These are phyloP conservation scores for Suhomyces xylopsoci DNA, from an alignment of 805 yeast species.

Conservation along the genomic window DNA sequence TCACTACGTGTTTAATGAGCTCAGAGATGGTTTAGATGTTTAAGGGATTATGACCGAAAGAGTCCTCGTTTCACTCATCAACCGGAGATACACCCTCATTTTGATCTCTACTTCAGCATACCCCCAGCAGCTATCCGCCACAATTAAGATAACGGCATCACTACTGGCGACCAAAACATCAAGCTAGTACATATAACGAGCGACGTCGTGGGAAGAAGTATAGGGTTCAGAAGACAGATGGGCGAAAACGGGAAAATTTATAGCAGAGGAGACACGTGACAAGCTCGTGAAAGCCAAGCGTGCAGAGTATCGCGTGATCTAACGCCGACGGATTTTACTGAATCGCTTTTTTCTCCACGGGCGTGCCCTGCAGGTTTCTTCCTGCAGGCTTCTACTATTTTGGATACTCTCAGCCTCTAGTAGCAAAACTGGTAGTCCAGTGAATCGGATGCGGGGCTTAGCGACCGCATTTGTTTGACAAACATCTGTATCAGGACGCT, in stretches of 20 bases:
- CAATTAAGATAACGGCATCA: conserved; percentile 7
- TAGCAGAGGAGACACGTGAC: not conserved
- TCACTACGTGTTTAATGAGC: not conserved
- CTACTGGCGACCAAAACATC: conserved; percentile 12
- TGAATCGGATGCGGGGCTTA: not conserved
- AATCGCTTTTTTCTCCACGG: not conserved
- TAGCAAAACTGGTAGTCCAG: not conserved
- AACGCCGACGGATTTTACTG: not conserved
- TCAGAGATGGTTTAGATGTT: conserved; percentile 9
- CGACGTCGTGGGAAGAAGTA: conserved; percentile 16
- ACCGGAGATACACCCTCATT: conserved; percentile 31
- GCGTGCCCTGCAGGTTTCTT: not conserved
- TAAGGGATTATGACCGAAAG: conserved; percentile 32
- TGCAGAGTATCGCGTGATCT: not conserved
- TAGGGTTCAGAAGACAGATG: not conserved
- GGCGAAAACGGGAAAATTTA: not conserved
- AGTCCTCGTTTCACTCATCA: conserved; percentile 25
- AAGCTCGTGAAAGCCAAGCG: not conserved
- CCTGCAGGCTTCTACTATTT: not conserved
- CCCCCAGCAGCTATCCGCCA: conserved; percentile 9
- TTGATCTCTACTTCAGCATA: conserved; percentile 10
- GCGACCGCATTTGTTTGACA: not conserved
- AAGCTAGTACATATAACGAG: conserved; percentile 4
- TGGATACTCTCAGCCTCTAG: not conserved
- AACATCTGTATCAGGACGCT: not conserved